These are phyloP conservation scores for Diaporthe sp. DNA, from an alignment of 2,329 filamentous ascomycete species.

Conservation along the genomic window DNA sequence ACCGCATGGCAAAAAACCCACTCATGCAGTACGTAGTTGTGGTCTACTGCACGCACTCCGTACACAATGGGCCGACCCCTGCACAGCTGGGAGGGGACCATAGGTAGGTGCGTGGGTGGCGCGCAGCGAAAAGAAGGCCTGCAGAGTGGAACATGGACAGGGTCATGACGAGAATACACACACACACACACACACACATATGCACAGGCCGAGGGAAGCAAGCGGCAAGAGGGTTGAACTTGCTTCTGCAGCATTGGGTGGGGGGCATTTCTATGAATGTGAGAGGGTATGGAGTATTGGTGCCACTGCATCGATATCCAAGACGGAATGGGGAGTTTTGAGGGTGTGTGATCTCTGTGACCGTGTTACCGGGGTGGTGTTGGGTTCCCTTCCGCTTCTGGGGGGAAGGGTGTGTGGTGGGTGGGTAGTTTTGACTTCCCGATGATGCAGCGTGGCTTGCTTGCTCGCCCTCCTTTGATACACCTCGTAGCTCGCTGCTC, in stretches of 20 bases:
- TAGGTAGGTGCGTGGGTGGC: too few species aligned
- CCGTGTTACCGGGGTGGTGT: background rate
- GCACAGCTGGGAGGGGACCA: background rate
- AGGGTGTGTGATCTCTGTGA: constrained; percentile 18
- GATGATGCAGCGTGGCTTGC: background rate
- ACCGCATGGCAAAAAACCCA: constrained; percentile 5
- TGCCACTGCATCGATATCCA: constrained; percentile 1
- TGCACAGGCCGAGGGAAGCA: too few species aligned
- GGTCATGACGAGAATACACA: background rate
- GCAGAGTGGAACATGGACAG: background rate
- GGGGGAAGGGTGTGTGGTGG: background rate
- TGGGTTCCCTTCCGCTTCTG: background rate
- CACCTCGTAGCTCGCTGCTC: background rate
- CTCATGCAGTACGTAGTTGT: background rate
- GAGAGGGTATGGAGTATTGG: background rate
- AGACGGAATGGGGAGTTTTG: background rate
- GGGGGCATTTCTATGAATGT: background rate
- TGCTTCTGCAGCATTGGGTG: background rate
- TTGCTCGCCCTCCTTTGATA: background rate
- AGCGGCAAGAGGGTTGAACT: background rate
- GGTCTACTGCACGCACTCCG: too few species aligned
- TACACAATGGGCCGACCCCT: background rate
- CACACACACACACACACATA: background rate
- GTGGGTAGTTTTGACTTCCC: background rate
- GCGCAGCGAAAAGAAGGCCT: too few species aligned